A percentile compares a stretch with the other conserved stretches of the same genome.
phyloP scores from a whole-genome alignment of 768 basidiomycete genomes.

The Kwoniella dendrophila region DNA sequence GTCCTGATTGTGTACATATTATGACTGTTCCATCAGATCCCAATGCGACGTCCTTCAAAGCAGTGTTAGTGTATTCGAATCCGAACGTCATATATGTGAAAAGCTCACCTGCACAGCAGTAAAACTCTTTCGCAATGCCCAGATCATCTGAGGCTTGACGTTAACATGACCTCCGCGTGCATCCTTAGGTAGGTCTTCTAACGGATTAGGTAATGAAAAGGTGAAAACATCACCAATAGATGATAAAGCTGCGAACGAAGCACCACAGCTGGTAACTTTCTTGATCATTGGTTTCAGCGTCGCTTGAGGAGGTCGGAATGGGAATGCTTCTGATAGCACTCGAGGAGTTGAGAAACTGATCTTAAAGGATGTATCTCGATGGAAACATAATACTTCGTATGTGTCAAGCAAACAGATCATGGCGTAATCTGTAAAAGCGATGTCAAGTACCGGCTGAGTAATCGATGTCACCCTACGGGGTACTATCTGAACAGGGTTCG shows the following conservation, averaged over 20 bases:
- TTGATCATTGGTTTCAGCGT: conserved; percentile 69
- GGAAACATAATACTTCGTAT: conserved; percentile 79
- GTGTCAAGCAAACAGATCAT: conserved; percentile 78
- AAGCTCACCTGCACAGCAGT: conserved; percentile 71
- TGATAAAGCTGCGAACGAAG: conserved; percentile 78
- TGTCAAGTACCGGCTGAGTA: conserved; percentile 67
- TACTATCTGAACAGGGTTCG: conserved; percentile 72
- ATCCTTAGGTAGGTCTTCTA: conserved; percentile 53
- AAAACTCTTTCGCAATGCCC: conserved; percentile 84
- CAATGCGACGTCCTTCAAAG: conserved; percentile 77
- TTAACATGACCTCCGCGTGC: conserved; percentile 51
- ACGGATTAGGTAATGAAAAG: conserved; percentile 62
- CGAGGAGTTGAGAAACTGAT: conserved; percentile 78
- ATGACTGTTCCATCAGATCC: conserved; percentile 85
- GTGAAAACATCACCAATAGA: conserved; percentile 89
- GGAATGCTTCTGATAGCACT: conserved; percentile 72
- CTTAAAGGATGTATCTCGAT: conserved; percentile 73
- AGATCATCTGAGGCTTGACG: conserved; percentile 83
- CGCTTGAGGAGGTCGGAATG: conserved; percentile 81
- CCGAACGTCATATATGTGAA: background rate
- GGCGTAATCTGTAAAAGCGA: conserved; percentile 73
- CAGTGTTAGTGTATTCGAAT: background rate
- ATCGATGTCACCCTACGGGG: conserved; percentile 83
- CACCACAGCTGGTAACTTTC: conserved; percentile 78
- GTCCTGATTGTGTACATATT: conserved; percentile 90